Base-by-base conservation (phyloP, 768 basidiomycete species). In the Cystobasidium ongulense region DNA sequence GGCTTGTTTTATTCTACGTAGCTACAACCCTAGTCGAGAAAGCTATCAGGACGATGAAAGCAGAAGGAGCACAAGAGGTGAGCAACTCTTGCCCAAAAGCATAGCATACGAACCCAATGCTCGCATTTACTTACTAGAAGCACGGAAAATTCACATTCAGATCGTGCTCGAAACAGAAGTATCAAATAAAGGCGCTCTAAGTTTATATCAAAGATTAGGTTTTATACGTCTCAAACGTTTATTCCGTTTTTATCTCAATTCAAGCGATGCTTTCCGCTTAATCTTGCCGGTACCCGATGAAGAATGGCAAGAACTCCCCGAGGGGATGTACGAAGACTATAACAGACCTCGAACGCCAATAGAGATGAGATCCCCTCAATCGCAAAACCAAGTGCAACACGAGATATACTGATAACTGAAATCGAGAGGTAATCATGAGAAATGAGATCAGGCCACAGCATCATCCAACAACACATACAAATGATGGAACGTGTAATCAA, bases 191-290 rank as follows among this genome's bases (percentile, higher is more conserved):
- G 87, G 92, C 7, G 93, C 94, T 0, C 85, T 98, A 18, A 87
- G 89, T 1, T 84, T 99, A 15, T 98, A 98, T 82, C 89, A 90
- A 74, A 88, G 89, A 7, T 85, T 98, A 53, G 96, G 96, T 0
- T 99, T 99, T 82, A 90, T 97, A 29, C 87, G 91, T 50, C 94
- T 97, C 83, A 98, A 98, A 80, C 88, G 94, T 2, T 84, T 99
- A 21, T 88, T 89, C 80, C 87, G 96, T 0, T 99, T 98, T 82
- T 98, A 99, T 79, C 86, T 98, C 76, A 98, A 73, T 53, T 46
- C 73, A 39, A 72, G 61, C 25, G 57, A 62, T 57, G 71, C 72
- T 29, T 73, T 43, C 39, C 75, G 71, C 15, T 52, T 73, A 13
- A 23, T 53, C 10, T 63, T 75, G 21, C 70, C 72, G 17, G 27